Evolutionary conservation across 306 rosid genomes (phyloP).

Genomic region (Medicago arabica): DNA sequence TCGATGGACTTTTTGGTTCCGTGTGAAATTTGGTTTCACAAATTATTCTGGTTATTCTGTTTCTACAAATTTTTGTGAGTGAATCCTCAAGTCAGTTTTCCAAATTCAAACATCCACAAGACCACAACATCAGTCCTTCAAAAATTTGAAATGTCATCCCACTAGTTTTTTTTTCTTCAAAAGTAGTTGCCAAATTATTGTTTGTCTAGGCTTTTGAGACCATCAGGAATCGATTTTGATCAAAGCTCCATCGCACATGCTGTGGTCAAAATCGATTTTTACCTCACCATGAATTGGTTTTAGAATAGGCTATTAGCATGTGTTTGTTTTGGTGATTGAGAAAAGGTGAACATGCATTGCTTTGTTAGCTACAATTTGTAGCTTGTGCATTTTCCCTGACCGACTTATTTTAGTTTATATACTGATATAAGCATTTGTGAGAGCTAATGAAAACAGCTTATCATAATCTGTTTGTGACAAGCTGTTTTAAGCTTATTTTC

Average conservation of each 20-base stretch:
- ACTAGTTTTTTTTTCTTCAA: neutral
- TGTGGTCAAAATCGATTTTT: too few species aligned
- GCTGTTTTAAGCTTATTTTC: too few species aligned
- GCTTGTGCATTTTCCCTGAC: neutral
- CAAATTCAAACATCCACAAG: neutral
- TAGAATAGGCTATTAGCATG: neutral
- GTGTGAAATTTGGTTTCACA: neutral
- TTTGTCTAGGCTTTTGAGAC: neutral
- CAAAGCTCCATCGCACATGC: neutral
- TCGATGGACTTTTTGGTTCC: neutral
- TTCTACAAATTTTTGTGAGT: neutral
- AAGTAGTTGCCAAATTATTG: neutral
- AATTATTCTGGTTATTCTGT: neutral
- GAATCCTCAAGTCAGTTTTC: neutral
- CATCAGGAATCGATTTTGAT: neutral
- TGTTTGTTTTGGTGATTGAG: neutral
- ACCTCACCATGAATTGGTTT: neutral
- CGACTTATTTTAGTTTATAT: too few species aligned
- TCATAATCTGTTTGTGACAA: too few species aligned
- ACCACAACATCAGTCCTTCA: neutral
- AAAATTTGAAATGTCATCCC: neutral
- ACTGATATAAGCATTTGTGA: too few species aligned
- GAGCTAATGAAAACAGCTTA: too few species aligned
- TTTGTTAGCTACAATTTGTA: neutral
- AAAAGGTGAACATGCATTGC: neutral